Evolutionary conservation across 169 alveolate species (phyloP).

Genomic region (Plasmodium vivax): DNA sequence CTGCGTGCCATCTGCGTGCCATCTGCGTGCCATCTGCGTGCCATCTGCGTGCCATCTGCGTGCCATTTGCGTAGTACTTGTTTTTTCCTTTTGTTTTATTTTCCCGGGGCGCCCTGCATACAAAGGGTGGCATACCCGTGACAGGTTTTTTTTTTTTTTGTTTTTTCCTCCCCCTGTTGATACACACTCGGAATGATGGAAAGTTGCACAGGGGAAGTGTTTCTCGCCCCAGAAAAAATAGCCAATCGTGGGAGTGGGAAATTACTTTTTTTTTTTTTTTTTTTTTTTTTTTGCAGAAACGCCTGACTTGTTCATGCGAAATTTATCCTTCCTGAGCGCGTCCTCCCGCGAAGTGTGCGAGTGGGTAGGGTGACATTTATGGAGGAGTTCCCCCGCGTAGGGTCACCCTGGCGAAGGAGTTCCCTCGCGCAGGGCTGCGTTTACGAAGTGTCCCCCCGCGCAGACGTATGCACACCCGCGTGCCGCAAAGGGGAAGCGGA

Average conservation of each 20-base stretch:
- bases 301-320: background rate
- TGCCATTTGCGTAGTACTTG: background rate
- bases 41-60: background rate
- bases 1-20: background rate
- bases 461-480: background rate
- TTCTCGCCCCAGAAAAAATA: background rate
- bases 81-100: background rate
- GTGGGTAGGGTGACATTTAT: background rate
- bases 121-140: background rate
- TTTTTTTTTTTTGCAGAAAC: conserved; percentile 10
- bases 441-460: too few species aligned
- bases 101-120: background rate
- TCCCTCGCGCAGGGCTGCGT: background rate
- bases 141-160: too few species aligned
- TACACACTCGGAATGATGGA: background rate
- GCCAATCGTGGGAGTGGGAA: background rate
- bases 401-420: too few species aligned
- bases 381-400: background rate
- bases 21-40: background rate
- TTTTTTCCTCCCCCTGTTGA: background rate
- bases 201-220: background rate
- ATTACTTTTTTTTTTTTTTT: background rate
- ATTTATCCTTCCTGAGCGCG: background rate
- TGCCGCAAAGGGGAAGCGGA: background rate
- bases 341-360: background rate